Evolutionary conservation across 2,329 filamentous ascomycete species (phyloP), one percentile per base, ranked within the genome.

Genomic region (Fusarium solani-melongenae): DNA sequence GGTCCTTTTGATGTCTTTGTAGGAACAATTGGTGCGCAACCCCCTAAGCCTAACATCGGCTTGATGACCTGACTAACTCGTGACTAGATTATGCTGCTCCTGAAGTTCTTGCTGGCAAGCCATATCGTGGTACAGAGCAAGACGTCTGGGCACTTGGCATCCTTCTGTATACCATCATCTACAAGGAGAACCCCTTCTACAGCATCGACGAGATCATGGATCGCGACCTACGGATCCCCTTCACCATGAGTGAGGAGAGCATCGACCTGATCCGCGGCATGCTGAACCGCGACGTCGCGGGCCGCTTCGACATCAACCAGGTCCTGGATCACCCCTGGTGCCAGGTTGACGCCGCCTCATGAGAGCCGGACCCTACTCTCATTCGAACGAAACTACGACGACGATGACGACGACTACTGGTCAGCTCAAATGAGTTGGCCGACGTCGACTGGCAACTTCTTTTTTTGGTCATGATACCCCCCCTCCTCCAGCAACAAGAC

Each of bases 171-270:
- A 99, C 96, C 31, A 98, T 99, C 79, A 93, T 98, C 79, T 99
- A 99, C 88, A 99, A 98, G 85, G 96, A 99, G 84, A 99, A 99
- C 80, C 96, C 96, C 1, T 99, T 98, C 83, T 98, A 98, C 88
- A 97, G 93, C 83, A 96, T 98, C 79, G 96, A 99, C 82, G 96
- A 99, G 86, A 99, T 99, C 79, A 97, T 98, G 90, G 96, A 99
- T 81, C 95, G 96, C 79, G 96, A 98, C 77, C 86, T 99, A 67
- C 91, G 96, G 56, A 92, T 99, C 31, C 96, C 96, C 0, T 98
- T 94, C 81, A 89, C 93, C 36, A 91, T 96, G 85, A 95, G 94
- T 82, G 95, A 98, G 73, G 93, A 95, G 75, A 98, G 95, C 82
- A 97, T 99, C 75, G 93, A 98, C 77, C 87, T 99, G 61, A 93